Base-by-base conservation (phyloP, 2,329 filamentous ascomycete species). In the Pseudopyricularia cyperi region DNA sequence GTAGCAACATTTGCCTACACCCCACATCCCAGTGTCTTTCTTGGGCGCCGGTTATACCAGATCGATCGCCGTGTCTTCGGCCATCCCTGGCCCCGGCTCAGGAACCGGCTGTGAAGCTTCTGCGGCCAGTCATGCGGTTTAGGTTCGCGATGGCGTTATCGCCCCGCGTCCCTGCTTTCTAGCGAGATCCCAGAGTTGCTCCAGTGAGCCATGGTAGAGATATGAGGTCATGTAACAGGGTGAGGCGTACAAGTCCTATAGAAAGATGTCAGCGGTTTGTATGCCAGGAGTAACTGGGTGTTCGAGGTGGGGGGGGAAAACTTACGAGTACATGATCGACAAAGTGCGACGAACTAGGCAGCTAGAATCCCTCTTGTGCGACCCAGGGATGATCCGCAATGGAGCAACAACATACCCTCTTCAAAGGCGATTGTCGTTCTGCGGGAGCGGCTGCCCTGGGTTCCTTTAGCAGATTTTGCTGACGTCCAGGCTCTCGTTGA, bases 101-200 rank as follows among this genome's bases (percentile, higher is more conserved):
- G 57, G 57, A 58, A 60, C 59, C 15, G 15, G 17, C 12, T 34
- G 37, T 7, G 35, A n/a, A 4, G 22, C 39, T 8, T 37, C 28
- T 1, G 60, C 59, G 35, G 67, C 55, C 6, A 12, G 8, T n/a
- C 48, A 75, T 63, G 7, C 71, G 63, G 19, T 52, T 59, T 54
- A 57, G 61, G 0, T 59, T 57, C 30, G 59, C 60, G 46, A 66
- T 60, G 19, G 70, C 67, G n/a, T 63, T 66, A 7, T 63, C 63
- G 1, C 65, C 66, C 22, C 30, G 24, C 26, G 68, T 63, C 63
- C 6, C 62, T 61, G 53, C 69, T 66, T 53, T 67, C 65, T 62
- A 66, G 67, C 67, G 67, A 69, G 52, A 68, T 64, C 66, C 66
- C 66, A 70, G 1, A 69, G 55, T 1, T 66, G 65, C 55, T 70